Conservation (phyloP, 1,284 basidiomycete species). For the Schizophyllum commune region DNA sequence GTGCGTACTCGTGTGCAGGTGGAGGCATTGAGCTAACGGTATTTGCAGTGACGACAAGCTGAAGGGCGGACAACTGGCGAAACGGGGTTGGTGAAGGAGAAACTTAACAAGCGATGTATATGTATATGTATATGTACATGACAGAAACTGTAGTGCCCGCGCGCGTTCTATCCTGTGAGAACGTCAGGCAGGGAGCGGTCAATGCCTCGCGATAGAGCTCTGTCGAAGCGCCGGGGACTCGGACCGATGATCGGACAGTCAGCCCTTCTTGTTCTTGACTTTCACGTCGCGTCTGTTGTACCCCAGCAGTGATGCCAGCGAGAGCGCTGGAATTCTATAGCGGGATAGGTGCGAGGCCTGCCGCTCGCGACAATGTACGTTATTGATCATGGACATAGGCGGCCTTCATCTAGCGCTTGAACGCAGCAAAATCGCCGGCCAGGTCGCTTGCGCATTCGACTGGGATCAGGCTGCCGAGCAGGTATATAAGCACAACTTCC, state of each 20-base stretch:
- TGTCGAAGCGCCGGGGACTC: no score
- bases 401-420: slow-evolving; percentile 63
- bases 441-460: slow-evolving; percentile 60
- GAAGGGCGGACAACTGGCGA: slow-evolving; percentile 51
- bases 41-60: slow-evolving; percentile 47
- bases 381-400: slow-evolving; percentile 29
- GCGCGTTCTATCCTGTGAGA: no score
- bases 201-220: no score
- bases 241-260: no score
- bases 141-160: neutral
- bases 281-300: no score
- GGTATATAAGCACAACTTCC: slow-evolving; percentile 56
- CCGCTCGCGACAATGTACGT: slow-evolving; percentile 3
- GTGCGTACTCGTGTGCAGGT: slow-evolving; percentile 34
- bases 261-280: no score
- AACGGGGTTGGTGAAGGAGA: slow-evolving; percentile 38
- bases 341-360: slow-evolving; percentile 49
- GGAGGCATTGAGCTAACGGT: slow-evolving; percentile 6
- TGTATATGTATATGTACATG: neutral
- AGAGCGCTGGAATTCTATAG: slow-evolving; percentile 69
- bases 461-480: slow-evolving; percentile 68
- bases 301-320: slow-evolving; percentile 16
- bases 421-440: slow-evolving; percentile 36
- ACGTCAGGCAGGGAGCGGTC: no score
- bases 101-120: neutral